Percentiles rank a stretch among this genome's conserved stretches.
phyloP scores from a whole-genome alignment of 352 stramenopile species.

The Phytophthora pini region DNA sequence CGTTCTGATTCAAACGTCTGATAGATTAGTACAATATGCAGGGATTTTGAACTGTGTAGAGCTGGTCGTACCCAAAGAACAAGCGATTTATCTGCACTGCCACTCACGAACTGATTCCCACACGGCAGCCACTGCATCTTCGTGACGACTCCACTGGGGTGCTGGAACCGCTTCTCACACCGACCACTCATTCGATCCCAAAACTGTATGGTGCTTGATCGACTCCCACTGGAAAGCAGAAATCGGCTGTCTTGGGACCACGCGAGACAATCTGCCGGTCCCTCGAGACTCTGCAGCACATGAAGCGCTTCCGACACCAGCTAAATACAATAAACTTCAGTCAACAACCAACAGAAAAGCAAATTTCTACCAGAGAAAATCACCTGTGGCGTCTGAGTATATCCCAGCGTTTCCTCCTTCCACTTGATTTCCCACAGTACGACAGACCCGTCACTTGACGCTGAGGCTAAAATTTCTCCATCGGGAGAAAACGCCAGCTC shows the following conservation, averaged over 20 bases:
- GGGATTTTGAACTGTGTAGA: neutral
- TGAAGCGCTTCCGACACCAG: constrained; percentile 43
- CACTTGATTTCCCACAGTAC: constrained; percentile 73
- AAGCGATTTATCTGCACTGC: constrained; percentile 76
- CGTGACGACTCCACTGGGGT: constrained; percentile 58
- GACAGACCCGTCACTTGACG: constrained; percentile 77
- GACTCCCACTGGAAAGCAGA: constrained; percentile 63
- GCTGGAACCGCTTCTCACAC: constrained; percentile 60
- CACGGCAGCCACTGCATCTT: constrained; percentile 64
- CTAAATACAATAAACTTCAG: neutral
- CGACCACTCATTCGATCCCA: constrained; percentile 62
- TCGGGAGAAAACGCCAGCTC: constrained; percentile 84
- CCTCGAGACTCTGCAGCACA: constrained; percentile 53
- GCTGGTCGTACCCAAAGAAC: constrained; percentile 68
- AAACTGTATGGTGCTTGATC: constrained; percentile 65
- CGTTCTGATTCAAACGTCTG: constrained; percentile 42
- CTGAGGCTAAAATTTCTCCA: constrained; percentile 77
- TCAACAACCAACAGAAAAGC: neutral
- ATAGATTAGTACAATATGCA: neutral
- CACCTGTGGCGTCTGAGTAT: constrained; percentile 20
- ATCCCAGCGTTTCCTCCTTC: constrained; percentile 5
- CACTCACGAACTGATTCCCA: constrained; percentile 70
- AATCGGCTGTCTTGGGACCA: constrained; percentile 72
- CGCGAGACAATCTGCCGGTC: constrained; percentile 58
- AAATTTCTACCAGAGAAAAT: too few species aligned